Conservation (phyloP, 23 red algal species). For the Pyropia yezoensis region DNA sequence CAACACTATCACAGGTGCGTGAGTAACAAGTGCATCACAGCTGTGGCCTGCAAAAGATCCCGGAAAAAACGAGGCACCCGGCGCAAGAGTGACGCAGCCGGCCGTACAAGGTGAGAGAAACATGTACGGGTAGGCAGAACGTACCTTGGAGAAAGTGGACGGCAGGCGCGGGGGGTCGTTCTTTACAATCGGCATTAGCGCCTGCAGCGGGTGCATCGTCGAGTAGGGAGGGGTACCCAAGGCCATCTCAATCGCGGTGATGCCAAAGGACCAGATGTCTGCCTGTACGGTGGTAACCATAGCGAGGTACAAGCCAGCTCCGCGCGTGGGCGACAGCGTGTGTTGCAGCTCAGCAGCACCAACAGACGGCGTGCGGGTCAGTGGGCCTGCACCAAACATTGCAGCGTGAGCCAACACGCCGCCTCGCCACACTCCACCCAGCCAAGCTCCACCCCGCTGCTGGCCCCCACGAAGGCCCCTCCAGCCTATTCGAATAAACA, state of each 20-base stretch:
- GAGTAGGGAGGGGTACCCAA: slow-evolving; percentile 77
- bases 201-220: slow-evolving; percentile 81
- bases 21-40: too few species aligned
- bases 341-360: not conserved
- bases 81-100: too few species aligned
- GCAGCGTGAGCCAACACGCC: too few species aligned
- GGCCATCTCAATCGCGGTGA: slow-evolving; percentile 77
- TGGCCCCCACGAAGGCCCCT: too few species aligned
- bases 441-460: too few species aligned
- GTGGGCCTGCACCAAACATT: too few species aligned
- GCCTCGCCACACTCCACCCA: too few species aligned
- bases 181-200: slow-evolving; percentile 87
- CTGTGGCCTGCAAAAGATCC: not conserved
- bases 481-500: too few species aligned
- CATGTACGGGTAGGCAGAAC: too few species aligned
- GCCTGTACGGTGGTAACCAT: slow-evolving; percentile 11
- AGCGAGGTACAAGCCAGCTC: not conserved
- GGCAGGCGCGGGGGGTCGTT: slow-evolving; percentile 76
- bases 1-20: too few species aligned
- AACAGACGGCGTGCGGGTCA: too few species aligned
- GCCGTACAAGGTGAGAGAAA: too few species aligned
- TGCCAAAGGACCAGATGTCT: slow-evolving; percentile 98
- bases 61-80: not conserved
- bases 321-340: not conserved
- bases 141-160: slow-evolving; percentile 22